Conservation (phyloP, 2,329 filamentous ascomycete species). For the Cercospora sp. region DNA sequence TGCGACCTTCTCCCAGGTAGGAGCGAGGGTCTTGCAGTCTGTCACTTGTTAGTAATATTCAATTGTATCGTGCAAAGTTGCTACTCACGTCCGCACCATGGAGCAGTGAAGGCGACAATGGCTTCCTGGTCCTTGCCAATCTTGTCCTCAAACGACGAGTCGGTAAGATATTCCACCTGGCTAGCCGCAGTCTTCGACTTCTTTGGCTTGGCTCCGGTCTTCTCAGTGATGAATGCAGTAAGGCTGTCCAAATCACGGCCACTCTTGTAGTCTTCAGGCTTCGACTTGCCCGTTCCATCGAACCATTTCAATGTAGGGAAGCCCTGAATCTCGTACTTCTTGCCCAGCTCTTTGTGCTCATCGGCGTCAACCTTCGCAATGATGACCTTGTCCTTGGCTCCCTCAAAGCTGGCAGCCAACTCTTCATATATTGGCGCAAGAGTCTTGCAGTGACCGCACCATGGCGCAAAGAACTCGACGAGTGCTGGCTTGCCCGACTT, state of each 20-base stretch:
- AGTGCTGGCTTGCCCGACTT: constrained; percentile 92
- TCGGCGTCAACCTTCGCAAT: constrained; percentile 98
- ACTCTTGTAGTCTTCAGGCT: constrained; percentile 80
- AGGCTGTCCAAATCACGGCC: constrained; percentile 87
- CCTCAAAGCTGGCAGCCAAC: constrained; percentile 72
- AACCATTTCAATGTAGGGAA: constrained; percentile 99
- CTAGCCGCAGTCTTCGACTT: constrained; percentile 72
- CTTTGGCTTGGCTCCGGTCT: constrained; percentile 82
- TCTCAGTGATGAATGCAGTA: constrained; percentile 76
- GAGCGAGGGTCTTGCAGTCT: constrained; percentile 97
- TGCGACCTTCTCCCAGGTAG: constrained; percentile 85
- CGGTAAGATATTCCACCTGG: constrained; percentile 75
- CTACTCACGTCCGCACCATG: constrained; percentile 94
- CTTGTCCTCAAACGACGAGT: constrained; percentile 72
- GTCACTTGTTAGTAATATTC: constrained; percentile 20
- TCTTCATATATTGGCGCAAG: constrained; percentile 95
- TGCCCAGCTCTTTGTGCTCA: constrained; percentile 78
- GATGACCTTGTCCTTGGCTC: constrained; percentile 72
- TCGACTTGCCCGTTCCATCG: constrained; percentile 80
- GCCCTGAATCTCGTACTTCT: constrained; percentile 84
- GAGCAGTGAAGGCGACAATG: constrained; percentile 93
- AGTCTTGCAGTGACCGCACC: constrained; percentile 99
- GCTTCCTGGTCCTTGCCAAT: constrained; percentile 87
- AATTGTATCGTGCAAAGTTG: background rate
- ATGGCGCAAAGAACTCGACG: constrained; percentile 97